Base-by-base conservation (phyloP, 768 basidiomycete species). In the Dictyophora rubrovolvata region DNA sequence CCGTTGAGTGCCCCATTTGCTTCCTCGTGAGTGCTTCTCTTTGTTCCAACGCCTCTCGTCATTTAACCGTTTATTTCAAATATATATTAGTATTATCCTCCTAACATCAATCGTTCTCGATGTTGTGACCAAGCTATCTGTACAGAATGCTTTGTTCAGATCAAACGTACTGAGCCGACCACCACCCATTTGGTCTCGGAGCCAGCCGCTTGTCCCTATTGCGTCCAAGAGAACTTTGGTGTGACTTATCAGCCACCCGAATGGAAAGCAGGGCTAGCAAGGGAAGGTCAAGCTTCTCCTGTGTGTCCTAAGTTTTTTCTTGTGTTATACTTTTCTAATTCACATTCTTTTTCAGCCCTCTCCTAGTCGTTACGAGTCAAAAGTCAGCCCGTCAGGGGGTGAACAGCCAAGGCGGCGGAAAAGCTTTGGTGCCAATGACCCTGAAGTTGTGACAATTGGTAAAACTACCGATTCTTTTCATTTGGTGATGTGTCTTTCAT, bases 41-140 rank as follows among this genome's bases (percentile, higher is more conserved):
- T 34, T 33, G 60, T 53, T 42, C 48, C 53, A 50, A 17, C 50
- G 55, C 20, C 36, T n/a, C n/a, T n/a, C n/a, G n/a, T n/a, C n/a
- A n/a, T n/a, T n/a, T n/a, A n/a, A 50, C 17, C 48, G 33, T 33
- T 35, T 14, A 23, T 53, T 7, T 68, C 67, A 63, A 64, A 65
- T 37, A 62, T 37, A 2, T 42, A 42, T 42, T 42, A 99, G 95
- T 97, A 95, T 72, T 99, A 97, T 68, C 96, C 96, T 21, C 80
- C 88, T 50, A 95, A 97, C 72, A 96, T 97, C 72, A 97, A 98
- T 69, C 87, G 86, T 66, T 97, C 96, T 42, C 82, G 96, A 68
- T 99, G 96, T 70, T 99, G 96, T 70, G 94, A 95, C 77, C 96
- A 99, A 65, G 87, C 90, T 20, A 95, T 99, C 62, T 99, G 96